phyloP scores from a whole-genome alignment of 2,329 filamentous ascomycete genomes.

The Gaeumannomyces tritici region DNA sequence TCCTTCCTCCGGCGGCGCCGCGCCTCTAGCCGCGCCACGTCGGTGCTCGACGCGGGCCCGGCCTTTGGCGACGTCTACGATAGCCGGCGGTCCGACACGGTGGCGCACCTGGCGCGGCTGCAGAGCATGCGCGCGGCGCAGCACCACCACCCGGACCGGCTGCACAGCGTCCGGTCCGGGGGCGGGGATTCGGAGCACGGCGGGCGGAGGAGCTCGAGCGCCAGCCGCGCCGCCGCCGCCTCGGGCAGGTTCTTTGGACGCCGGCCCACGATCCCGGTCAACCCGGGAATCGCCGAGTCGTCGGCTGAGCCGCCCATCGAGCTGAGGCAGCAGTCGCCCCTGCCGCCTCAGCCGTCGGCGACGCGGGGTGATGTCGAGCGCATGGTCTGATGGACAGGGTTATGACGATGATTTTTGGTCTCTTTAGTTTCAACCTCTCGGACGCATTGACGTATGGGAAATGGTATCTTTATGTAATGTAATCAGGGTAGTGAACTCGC shows the following conservation, averaged over 20 bases:
- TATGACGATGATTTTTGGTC: too few relatives aligned
- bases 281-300: not conserved
- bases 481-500: too few relatives aligned
- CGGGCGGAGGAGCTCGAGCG: constrained; percentile 10
- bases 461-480: too few relatives aligned
- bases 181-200: not conserved
- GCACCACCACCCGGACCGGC: not conserved
- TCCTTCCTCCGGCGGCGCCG: constrained; percentile 4
- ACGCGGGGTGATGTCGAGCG: not conserved
- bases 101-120: constrained; percentile 3
- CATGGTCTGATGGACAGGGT: not conserved
- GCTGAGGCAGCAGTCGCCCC: not conserved
- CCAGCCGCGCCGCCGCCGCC: constrained; percentile 20
- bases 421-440: too few relatives aligned
- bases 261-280: not conserved
- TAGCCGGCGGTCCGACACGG: constrained; percentile 10
- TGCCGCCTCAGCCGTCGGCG: too few relatives aligned
- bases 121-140: constrained; percentile 6
- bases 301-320: not conserved
- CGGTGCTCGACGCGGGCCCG: constrained; percentile 13
- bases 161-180: not conserved
- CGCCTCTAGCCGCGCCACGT: constrained; percentile 8
- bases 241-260: not conserved
- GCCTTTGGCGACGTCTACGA: constrained; percentile 17
- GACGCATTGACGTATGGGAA: too few relatives aligned